Percentiles rank a stretch among this genome's conserved stretches.
Conservation (phyloP, 2,329 filamentous ascomycete species). For the Stagonosporopsis rhizophila region DNA sequence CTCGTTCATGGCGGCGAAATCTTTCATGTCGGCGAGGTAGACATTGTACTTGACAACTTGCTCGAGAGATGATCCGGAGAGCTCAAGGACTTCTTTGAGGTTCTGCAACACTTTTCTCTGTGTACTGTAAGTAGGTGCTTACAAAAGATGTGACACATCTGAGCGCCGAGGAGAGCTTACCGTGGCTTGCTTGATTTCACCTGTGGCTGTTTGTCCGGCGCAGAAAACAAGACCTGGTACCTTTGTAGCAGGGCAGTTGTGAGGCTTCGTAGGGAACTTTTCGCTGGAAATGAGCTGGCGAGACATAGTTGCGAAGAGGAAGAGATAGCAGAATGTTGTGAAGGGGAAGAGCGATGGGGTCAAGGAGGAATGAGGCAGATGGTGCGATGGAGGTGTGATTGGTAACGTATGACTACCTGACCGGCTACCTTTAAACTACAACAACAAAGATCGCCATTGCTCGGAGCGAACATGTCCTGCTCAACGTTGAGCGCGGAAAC, state of each 20-base stretch:
- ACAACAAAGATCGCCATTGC: not conserved
- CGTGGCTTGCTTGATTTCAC: slow-evolving; percentile 35
- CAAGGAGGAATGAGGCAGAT: not conserved
- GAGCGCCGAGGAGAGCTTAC: slow-evolving; percentile 10
- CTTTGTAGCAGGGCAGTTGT: slow-evolving; percentile 33
- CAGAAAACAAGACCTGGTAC: slow-evolving; percentile 35
- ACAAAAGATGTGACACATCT: not conserved
- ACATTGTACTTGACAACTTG: slow-evolving; percentile 44
- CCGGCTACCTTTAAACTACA: slow-evolving; percentile 5
- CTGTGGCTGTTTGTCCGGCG: slow-evolving; percentile 34
- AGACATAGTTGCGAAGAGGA: slow-evolving; percentile 23
- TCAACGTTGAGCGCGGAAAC: not conserved
- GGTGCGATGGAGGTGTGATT: not conserved
- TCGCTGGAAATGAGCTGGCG: slow-evolving; percentile 35
- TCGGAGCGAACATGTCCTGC: not conserved
- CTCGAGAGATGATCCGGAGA: slow-evolving; percentile 36
- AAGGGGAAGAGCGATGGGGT: not conserved
- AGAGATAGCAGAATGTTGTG: not conserved
- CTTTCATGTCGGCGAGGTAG: slow-evolving; percentile 39
- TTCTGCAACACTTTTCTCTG: slow-evolving; percentile 32
- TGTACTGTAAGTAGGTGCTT: not conserved
- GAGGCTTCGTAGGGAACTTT: slow-evolving; percentile 34
- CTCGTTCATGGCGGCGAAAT: slow-evolving; percentile 42
- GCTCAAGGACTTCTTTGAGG: slow-evolving; percentile 32
- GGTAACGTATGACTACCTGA: not conserved